Evolutionary conservation across 345 rosid species (phyloP).

Genomic region (Linum lewisii): DNA sequence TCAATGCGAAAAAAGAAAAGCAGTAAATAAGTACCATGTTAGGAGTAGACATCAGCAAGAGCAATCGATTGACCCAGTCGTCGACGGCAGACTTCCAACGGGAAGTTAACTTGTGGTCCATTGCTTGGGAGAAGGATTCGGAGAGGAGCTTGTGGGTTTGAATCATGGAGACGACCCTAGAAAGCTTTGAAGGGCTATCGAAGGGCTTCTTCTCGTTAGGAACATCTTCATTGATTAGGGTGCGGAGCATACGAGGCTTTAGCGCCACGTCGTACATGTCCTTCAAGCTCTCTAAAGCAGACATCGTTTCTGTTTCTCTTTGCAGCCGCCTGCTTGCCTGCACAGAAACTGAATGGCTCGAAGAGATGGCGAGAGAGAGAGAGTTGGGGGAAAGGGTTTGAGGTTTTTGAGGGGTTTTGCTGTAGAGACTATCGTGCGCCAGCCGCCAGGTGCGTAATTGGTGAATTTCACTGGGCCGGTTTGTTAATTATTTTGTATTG

Average conservation of each 20-base stretch:
- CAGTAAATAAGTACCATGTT: slow-evolving; percentile 29
- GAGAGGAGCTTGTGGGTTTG: slow-evolving; percentile 44
- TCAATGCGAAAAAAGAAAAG: background rate
- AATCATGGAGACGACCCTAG: slow-evolving; percentile 33
- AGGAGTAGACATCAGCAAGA: slow-evolving; percentile 34
- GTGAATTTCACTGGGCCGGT: no score
- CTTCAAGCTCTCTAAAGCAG: slow-evolving; percentile 28
- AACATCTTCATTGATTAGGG: slow-evolving; percentile 39
- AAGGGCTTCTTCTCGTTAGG: slow-evolving; percentile 53
- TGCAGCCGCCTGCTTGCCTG: no score
- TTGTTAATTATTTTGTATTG: no score
- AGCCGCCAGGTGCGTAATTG: no score
- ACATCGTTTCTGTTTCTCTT: slow-evolving; percentile 19
- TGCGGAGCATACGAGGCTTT: slow-evolving; percentile 51
- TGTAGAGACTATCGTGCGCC: no score
- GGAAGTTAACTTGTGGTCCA: slow-evolving; percentile 25
- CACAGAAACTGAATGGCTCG: no score
- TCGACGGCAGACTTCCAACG: slow-evolving; percentile 59
- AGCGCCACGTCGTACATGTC: slow-evolving; percentile 44
- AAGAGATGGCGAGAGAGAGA: no score
- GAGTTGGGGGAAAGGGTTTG: no score
- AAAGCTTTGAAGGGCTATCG: slow-evolving; percentile 27
- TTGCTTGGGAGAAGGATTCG: slow-evolving; percentile 26
- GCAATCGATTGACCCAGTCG: slow-evolving; percentile 51
- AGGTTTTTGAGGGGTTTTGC: no score